A percentile compares a stretch with the other conserved stretches of the same genome.
These are phyloP conservation scores for Sclerotiophoma versabilis DNA, from an alignment of 2,329 filamentous ascomycete genomes.

Conservation along the genomic window DNA sequence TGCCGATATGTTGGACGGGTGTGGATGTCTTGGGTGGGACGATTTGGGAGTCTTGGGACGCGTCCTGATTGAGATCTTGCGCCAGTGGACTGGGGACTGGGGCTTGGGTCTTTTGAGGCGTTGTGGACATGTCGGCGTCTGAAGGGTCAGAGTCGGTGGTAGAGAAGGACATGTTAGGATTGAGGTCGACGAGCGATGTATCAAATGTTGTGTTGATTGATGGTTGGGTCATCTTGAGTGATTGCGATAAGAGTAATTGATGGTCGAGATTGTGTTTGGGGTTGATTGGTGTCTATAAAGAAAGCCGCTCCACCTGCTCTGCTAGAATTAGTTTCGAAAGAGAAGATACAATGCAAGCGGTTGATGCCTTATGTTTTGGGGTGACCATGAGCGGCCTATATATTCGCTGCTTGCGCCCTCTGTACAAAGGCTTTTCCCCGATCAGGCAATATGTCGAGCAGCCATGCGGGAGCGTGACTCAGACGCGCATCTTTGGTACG, in stretches of 20 bases:
- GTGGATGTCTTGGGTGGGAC: slow-evolving; percentile 15
- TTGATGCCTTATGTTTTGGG: slow-evolving; percentile 15
- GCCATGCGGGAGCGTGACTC: slow-evolving; percentile 38
- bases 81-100: slow-evolving; percentile 10
- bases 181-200: slow-evolving; percentile 47
- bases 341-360: slow-evolving; percentile 4
- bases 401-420: slow-evolving; percentile 28
- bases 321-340: neutral
- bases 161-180: slow-evolving; percentile 42
- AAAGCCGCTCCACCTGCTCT: neutral
- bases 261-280: neutral
- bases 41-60: slow-evolving; percentile 24
- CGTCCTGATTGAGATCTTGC: slow-evolving; percentile 18
- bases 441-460: slow-evolving; percentile 40
- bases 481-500: slow-evolving; percentile 28
- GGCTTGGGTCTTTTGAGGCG: slow-evolving; percentile 11
- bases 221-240: slow-evolving; percentile 45
- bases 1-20: slow-evolving; percentile 47
- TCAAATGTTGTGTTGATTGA: slow-evolving; percentile 49
- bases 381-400: slow-evolving; percentile 29
- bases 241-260: neutral
- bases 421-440: slow-evolving; percentile 19
- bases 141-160: slow-evolving; percentile 45
- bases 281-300: neutral
- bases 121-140: slow-evolving; percentile 14